Base-by-base conservation (phyloP, 2,329 filamentous ascomycete species). In the Ascocoryne sarcoides region DNA sequence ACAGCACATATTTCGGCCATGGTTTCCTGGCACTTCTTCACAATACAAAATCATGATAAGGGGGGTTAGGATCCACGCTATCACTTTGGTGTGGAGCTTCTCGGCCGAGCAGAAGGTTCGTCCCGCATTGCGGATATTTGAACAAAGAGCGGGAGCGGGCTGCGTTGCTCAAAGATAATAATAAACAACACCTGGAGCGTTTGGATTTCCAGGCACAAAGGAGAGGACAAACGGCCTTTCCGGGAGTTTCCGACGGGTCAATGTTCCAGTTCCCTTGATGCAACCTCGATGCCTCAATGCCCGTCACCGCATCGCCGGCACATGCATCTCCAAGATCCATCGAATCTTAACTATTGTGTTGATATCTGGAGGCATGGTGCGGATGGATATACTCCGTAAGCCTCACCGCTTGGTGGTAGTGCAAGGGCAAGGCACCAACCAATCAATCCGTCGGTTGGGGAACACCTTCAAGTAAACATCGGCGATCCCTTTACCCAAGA, bases 331-430 rank as follows among this genome's bases (percentile, higher is more conserved):
- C n/a, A n/a, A n/a, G n/a, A n/a, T n/a, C n/a, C n/a, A n/a, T n/a
- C n/a, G n/a, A n/a, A n/a, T n/a, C n/a, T n/a, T n/a, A n/a, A n/a
- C n/a, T n/a, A n/a, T n/a, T n/a, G n/a, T n/a, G n/a, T n/a, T n/a
- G n/a, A n/a, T n/a, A n/a, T n/a, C n/a, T n/a, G n/a, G n/a, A n/a
- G 5, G 30, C 20, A 44, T 33, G 29, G 30, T 10, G 20, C 44
- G 39, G 39, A 32, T 32, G 42, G 28, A 36, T 20, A 32, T 19
- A 17, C 18, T 37, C 40, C 36, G 37, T 5, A 5, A 37, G 39
- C 29, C 39, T 45, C 34, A 41, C 44, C 40, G 37, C 40, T 40
- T 32, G 9, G 39, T 38, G 9, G 36, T n/a, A 31, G 15, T 19
- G 10, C 15, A 14, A 16, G 26, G n/a, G 16, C n/a, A 23, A 8